Percentiles rank a stretch among this genome's conserved stretches.
Evolutionary conservation across 768 basidiomycete species (phyloP).

Genomic region (Leucocoprinus birnbaumii): DNA sequence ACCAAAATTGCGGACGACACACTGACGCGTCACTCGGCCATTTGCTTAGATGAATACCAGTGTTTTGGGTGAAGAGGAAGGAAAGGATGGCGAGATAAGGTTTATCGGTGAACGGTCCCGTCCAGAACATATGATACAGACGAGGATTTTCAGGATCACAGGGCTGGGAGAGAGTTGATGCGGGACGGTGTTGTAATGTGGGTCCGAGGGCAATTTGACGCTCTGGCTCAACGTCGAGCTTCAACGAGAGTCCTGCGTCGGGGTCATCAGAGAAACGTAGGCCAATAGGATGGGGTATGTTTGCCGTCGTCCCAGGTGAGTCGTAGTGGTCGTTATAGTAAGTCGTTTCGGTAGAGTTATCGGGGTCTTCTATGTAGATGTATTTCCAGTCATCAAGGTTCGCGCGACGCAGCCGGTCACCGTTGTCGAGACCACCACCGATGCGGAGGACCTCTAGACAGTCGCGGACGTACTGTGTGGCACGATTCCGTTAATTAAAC

Average conservation of each 20-base stretch:
- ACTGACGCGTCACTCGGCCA: constrained; percentile 40
- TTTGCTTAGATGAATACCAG: constrained; percentile 63
- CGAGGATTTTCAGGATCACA: constrained; percentile 81
- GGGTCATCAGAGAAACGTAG: constrained; percentile 29
- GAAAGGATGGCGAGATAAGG: constrained; percentile 91
- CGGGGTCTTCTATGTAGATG: constrained; percentile 62
- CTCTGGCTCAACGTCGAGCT: constrained; percentile 60
- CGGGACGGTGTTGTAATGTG: constrained; percentile 40
- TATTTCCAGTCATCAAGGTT: constrained; percentile 77
- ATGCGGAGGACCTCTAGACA: constrained; percentile 88
- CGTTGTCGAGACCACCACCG: constrained; percentile 82
- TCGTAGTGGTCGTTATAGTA: constrained; percentile 11
- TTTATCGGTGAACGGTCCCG: constrained; percentile 94
- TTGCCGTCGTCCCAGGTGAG: constrained; percentile 3
- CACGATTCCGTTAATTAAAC: neutral
- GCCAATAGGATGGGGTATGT: constrained; percentile 19
- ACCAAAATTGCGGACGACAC: constrained; percentile 90
- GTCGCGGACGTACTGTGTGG: constrained; percentile 88
- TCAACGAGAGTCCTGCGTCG: constrained; percentile 54
- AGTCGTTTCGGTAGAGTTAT: constrained; percentile 25
- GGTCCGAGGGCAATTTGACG: constrained; percentile 44
- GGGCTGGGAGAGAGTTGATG: constrained; percentile 36
- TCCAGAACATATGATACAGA: constrained; percentile 96
- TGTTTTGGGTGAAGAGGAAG: constrained; percentile 91
- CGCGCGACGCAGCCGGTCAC: constrained; percentile 67